Evolutionary conservation across 208 protist species (phyloP).

Genomic region (Acanthamoeba royreba): DNA sequence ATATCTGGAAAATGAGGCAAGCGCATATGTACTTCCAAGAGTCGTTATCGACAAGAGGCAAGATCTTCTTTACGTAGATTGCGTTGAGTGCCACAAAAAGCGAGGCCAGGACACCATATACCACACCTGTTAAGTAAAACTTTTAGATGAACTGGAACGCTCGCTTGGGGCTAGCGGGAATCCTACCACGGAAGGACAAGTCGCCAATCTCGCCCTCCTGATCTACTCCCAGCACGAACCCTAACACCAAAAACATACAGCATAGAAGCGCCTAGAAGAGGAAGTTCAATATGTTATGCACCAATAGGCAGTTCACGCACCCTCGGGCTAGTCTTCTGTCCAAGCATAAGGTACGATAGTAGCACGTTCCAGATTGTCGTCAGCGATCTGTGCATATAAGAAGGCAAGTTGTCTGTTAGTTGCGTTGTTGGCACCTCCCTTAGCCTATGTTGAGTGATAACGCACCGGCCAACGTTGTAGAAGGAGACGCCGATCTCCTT

Average conservation of each 20-base stretch:
- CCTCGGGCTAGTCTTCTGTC: background rate
- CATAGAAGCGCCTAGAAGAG: background rate
- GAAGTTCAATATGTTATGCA: too few species aligned
- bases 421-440: background rate
- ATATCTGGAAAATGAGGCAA: too few species aligned
- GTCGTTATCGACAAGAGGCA: background rate
- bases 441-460: too few species aligned
- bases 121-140: too few species aligned
- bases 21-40: background rate
- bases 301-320: background rate
- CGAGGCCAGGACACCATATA: conserved; percentile 51
- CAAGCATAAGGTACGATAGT: conserved; percentile 42
- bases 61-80: background rate
- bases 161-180: too few species aligned
- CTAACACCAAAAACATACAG: background rate
- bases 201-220: background rate
- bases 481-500: conserved; percentile 79
- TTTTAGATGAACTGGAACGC: too few species aligned
- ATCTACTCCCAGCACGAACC: background rate
- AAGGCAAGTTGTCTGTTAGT: conserved; percentile 42
- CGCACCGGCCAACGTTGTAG: conserved; percentile 61
- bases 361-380: conserved; percentile 55
- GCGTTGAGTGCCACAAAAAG: conserved; percentile 51
- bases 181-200: background rate
- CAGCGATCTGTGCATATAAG: conserved; percentile 46